Base-by-base conservation (phyloP, 2,329 filamentous ascomycete species). In the Pleomassaria siparia region DNA sequence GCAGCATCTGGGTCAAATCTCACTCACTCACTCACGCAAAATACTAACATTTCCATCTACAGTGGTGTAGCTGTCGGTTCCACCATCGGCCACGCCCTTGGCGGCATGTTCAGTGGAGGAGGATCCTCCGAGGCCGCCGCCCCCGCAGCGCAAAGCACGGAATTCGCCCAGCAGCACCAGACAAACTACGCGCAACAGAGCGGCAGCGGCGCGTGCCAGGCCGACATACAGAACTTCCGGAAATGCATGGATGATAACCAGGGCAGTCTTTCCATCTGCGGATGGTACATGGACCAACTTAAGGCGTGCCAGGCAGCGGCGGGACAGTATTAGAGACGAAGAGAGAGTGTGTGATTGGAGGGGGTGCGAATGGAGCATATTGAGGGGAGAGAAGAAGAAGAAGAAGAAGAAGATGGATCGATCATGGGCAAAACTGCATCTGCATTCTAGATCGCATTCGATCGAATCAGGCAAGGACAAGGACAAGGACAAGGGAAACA, bases 1-100 rank as follows among this genome's bases (percentile, higher is more conserved):
- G n/a, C n/a, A n/a, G n/a, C n/a, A n/a, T n/a, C n/a, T n/a, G n/a
- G n/a, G n/a, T n/a, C n/a, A n/a, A n/a, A n/a, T n/a, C n/a, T n/a
- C n/a, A n/a, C n/a, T n/a, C n/a, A n/a, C n/a, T n/a, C n/a, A n/a
- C n/a, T n/a, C n/a, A n/a, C n/a, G n/a, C n/a, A n/a, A n/a, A n/a
- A n/a, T n/a, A 26, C 22, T 26, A 40, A 40, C 24, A 28, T 3
- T 16, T 13, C 22, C 33, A 9, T 33, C 20, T 13, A 6, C 37
- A 97, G 92, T 69, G 94, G 94, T 84, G 94, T 97, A 66, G 94
- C 94, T 62, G 87, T 97, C 71, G 94, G 94, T 56, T 96, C 91
- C 50, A 91, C 91, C 11, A 88, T 97, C 78, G 94, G 94, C 72
- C 91, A 97, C 76, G 92, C 91, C 65, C 87, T 97, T 74, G 89